Evolutionary conservation across 768 basidiomycete species (phyloP).

Genomic region (Leucocoprinus birnbaumii): DNA sequence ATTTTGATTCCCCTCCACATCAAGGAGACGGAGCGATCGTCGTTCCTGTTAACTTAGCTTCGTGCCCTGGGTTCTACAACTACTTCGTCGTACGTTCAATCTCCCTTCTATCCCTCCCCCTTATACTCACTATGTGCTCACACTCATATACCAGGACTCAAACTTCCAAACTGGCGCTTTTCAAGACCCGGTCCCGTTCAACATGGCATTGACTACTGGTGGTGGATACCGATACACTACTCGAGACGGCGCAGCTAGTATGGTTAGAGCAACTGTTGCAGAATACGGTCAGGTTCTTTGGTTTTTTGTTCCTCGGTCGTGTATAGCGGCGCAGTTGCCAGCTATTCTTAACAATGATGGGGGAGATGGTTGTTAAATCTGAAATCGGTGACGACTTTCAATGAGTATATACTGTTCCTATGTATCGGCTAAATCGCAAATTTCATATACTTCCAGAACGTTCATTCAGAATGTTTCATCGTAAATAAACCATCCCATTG

Average conservation of each 20-base stretch:
- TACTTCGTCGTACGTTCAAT: slow-evolving; percentile 21
- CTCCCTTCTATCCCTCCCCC: too few species aligned
- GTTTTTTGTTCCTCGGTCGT: slow-evolving; percentile 24
- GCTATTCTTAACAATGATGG: slow-evolving; percentile 20
- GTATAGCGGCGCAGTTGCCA: slow-evolving; percentile 22
- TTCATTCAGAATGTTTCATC: too few species aligned
- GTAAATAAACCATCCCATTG: too few species aligned
- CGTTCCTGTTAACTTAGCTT: slow-evolving; percentile 19
- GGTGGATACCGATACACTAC: slow-evolving; percentile 22
- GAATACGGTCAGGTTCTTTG: slow-evolving; percentile 24
- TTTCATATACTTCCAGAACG: too few species aligned
- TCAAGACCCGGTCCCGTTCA: slow-evolving; percentile 24
- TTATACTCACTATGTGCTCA: too few species aligned
- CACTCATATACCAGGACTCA: slow-evolving; percentile 15
- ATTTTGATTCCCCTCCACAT: slow-evolving; percentile 24
- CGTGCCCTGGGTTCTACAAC: slow-evolving; percentile 23
- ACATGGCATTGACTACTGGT: slow-evolving; percentile 18
- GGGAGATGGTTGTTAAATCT: slow-evolving; percentile 19
- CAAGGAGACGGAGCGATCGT: slow-evolving; percentile 21
- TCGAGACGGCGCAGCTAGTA: slow-evolving; percentile 19
- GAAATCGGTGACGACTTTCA: neutral
- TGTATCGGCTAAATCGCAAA: too few species aligned
- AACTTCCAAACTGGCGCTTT: slow-evolving; percentile 20
- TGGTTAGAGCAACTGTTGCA: slow-evolving; percentile 22
- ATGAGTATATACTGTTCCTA: too few species aligned